Conservation (phyloP, 768 basidiomycete species). For the Lactarius sanguifluus region DNA sequence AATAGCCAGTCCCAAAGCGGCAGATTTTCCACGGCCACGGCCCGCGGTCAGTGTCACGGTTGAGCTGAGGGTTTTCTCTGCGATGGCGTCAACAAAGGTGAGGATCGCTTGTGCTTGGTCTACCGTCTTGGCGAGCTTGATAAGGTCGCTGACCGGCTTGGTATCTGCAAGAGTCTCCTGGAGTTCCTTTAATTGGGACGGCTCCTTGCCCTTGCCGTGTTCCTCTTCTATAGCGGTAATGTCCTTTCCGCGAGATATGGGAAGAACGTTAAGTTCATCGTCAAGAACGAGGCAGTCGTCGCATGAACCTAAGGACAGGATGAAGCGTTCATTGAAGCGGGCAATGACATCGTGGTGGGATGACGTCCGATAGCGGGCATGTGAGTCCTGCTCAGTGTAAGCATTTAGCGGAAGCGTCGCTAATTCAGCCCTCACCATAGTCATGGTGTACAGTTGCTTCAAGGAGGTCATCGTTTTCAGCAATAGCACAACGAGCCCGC, state of each 20-base stretch:
- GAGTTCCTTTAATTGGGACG: constrained; percentile 72
- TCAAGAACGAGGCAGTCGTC: constrained; percentile 92
- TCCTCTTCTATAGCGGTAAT: constrained; percentile 64
- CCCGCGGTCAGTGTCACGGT: constrained; percentile 94
- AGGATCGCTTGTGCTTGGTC: constrained; percentile 95
- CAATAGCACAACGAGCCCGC: constrained; percentile 82
- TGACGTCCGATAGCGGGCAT: constrained; percentile 89
- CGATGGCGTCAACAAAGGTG: constrained; percentile 91
- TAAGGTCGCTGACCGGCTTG: constrained; percentile 84
- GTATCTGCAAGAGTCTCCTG: constrained; percentile 77
- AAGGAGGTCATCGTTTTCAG: constrained; percentile 95
- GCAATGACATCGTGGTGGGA: constrained; percentile 88
- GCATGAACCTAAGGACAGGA: constrained; percentile 92
- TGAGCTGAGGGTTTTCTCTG: constrained; percentile 89
- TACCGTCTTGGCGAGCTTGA: constrained; percentile 86
- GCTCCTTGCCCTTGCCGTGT: constrained; percentile 49
- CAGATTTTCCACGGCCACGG: constrained; percentile 95
- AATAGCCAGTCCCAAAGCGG: constrained; percentile 92
- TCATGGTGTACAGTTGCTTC: constrained; percentile 90
- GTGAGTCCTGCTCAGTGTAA: constrained; percentile 73
- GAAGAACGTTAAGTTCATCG: constrained; percentile 96
- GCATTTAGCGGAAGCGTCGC: not conserved
- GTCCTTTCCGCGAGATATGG: constrained; percentile 93
- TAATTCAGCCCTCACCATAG: constrained; percentile 47
- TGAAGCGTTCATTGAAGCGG: constrained; percentile 98